Base-by-base conservation (phyloP, 345 rosid species). In the Raphanus sativus region DNA sequence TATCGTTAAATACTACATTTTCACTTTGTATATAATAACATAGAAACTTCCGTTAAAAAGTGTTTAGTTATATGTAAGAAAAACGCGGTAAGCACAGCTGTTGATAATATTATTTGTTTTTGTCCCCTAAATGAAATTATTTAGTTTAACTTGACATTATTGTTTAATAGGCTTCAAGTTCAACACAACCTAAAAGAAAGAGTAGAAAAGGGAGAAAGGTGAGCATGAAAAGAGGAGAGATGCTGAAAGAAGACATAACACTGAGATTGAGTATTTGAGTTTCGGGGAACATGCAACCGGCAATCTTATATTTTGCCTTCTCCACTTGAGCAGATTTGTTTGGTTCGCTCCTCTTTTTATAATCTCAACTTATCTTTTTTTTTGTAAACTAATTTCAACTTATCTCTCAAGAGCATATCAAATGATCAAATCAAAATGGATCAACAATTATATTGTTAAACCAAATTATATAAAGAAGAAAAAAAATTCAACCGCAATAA, bases 161-260 rank as follows among this genome's bases (percentile, higher is more conserved):
- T 58, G 50, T 64, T 77, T 40, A 77, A 71, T 56, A 65, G 28
- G 65, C 25, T 62, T 69, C 33, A n/a, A n/a, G n/a, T n/a, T n/a
- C 33, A 54, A 34, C 16, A 69, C 58, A 70, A 62, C 34, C 13
- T 17, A 67, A 50, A n/a, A 83, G 75, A 12, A 76, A 65, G 75
- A 80, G 80, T 82, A 73, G 66, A 81, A 78, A 78, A 83, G 73
- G 61, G 86, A 83, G 65, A 87, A 86, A 87, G 86, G 79, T 67
- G 82, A 65, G 86, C 91, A 77, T 71, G 80, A 81, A 84, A 84
- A 71, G 84, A 50, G 91, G 86, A 81, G 82, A 28, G n/a, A 54
- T 86, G 90, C 82, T 83, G 77, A 81, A 85, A 45, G 81, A 77
- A 78, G 86, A 87, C 86, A 74, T 73, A 82, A 80, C 91, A 87